Conservation (phyloP, 768 basidiomycete species). For the Boletus sp. region DNA sequence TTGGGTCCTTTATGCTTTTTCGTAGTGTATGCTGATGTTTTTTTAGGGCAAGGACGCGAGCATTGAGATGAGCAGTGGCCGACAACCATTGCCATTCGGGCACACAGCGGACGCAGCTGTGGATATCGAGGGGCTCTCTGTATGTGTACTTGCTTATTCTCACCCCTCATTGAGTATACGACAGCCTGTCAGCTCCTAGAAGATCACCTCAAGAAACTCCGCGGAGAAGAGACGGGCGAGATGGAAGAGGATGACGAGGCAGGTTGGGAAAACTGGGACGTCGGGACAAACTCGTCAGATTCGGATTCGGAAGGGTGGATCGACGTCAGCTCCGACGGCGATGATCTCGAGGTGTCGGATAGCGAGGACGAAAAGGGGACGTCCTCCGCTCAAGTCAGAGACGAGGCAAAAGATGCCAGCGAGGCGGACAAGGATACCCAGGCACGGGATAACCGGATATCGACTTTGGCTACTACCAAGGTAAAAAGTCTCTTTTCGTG, state of each 20-base stretch:
- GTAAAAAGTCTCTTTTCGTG: conserved; percentile 32
- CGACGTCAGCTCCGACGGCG: conserved; percentile 67
- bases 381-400: conserved; percentile 1
- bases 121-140: conserved; percentile 87
- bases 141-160: conserved; percentile 36
- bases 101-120: conserved; percentile 69
- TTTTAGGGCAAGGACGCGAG: conserved; percentile 84
- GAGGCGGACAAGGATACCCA: conserved; percentile 18
- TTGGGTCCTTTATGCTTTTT: conserved; percentile 32
- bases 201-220: conserved; percentile 73
- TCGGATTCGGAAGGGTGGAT: conserved; percentile 74
- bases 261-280: conserved; percentile 89
- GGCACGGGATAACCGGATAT: conserved; percentile 41
- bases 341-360: conserved; percentile 74
- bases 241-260: conserved; percentile 63
- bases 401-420: neutral
- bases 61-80: conserved; percentile 65
- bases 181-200: conserved; percentile 64
- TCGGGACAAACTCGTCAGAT: conserved; percentile 65
- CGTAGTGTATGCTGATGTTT: neutral
- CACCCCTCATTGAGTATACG: neutral
- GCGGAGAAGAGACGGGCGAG: conserved; percentile 55
- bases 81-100: conserved; percentile 76
- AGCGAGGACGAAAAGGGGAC: conserved; percentile 67
- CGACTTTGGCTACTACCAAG: conserved; percentile 78